phyloP scores from a whole-genome alignment of 768 basidiomycete genomes.

The Zangia roseola region DNA sequence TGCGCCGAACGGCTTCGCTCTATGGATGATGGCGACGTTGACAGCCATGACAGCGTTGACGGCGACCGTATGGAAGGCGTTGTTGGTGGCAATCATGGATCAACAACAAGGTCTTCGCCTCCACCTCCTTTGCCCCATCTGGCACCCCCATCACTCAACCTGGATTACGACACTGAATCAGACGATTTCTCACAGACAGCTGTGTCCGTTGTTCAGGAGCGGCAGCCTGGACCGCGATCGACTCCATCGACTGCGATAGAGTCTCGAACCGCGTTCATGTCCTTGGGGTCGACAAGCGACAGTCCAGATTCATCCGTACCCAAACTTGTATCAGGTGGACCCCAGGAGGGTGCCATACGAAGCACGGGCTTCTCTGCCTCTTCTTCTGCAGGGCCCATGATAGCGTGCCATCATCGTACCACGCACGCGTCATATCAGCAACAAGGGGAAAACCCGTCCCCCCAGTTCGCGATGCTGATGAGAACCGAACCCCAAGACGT shows the following conservation, averaged over 20 bases:
- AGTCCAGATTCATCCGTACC: not conserved
- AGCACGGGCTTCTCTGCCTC: constrained; percentile 15
- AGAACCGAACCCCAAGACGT: not conserved
- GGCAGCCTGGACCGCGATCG: constrained; percentile 6
- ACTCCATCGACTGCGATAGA: not conserved
- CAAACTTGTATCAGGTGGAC: not conserved
- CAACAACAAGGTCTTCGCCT: constrained; percentile 13
- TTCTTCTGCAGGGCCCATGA: not conserved
- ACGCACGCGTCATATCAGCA: constrained; percentile 13
- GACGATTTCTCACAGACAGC: constrained; percentile 12
- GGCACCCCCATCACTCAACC: constrained; percentile 6
- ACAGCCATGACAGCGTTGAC: constrained; percentile 5
- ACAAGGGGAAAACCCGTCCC: not conserved
- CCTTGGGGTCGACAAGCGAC: not conserved
- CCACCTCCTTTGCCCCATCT: constrained; percentile 22
- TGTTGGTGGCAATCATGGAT: constrained; percentile 21
- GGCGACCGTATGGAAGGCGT: constrained; percentile 14
- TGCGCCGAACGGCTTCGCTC: constrained; percentile 19
- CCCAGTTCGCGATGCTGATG: not conserved
- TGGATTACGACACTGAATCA: constrained; percentile 21
- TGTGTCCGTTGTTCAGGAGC: not conserved
- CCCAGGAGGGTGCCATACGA: constrained; percentile 13
- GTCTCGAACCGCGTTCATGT: not conserved
- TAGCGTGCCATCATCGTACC: constrained; percentile 2
- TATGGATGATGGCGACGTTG: constrained; percentile 8